Evolutionary conservation across 2,329 filamentous ascomycete genomes (phyloP), one percentile per base, ranked within the genome.

Genomic region (Penicillium hordei): DNA sequence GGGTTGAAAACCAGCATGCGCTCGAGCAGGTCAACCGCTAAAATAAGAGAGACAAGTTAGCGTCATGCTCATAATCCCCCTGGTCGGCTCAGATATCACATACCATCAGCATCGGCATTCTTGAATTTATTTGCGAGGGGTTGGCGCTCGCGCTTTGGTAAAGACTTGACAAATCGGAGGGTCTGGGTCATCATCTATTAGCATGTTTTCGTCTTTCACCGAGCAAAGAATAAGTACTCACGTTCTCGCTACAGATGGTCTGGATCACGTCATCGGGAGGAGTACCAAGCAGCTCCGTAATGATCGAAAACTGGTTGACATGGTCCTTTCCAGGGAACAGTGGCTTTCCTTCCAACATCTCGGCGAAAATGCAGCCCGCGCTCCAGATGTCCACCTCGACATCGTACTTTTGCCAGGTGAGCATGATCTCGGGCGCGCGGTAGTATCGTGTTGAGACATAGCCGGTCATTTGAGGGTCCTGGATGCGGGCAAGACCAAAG

Each of bases 331-430:
- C 94, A 0, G 94, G 94, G 83, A 99, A 99, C 23, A 99, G 81
- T 33, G 94, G 94, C 81, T 97, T 97, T 73, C 94, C 94, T 79
- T 97, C 93, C 59, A 99, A 84, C 94, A 99, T 99, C 80, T 99
- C 94, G 42, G 94, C 94, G 69, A 99, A 97, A 74, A 99, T 99
- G 79, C 94, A 99, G 60, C 94, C 94, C 19, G 93, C 93, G 75
- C 94, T 97, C 94, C 94, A 99, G 74, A 99, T 96, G 75, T 99
- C 94, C 58, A 99, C 94, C 80, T 97, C 94, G 48, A 97, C 88
- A 68, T 99, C 94, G 79, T 99, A 99, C 81, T 99, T 99, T 82
- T 99, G 94, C 94, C 94, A 99, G 64, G 94, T 97, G 74, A 99
- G 91, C 94, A 99, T 99, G 74, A 99, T 99, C 78, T 99, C 94